These are phyloP conservation scores for Clonostachys sp. DNA, from an alignment of 2,329 filamentous ascomycete species.

Conservation along the genomic window DNA sequence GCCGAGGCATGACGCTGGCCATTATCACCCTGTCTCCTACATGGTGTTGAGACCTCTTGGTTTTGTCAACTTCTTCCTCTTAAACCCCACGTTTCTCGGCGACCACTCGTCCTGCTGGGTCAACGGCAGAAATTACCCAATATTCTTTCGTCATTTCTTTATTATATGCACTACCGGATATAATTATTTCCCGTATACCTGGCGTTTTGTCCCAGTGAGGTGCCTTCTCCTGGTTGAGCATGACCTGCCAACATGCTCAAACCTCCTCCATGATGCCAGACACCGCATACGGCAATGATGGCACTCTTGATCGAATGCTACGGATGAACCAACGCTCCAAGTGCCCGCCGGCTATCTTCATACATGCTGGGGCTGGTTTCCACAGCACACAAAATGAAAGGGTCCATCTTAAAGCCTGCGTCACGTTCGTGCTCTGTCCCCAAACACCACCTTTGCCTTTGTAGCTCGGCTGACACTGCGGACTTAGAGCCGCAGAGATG, in stretches of 20 bases:
- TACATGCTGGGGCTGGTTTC: constrained; percentile 93
- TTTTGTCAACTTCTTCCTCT: too few species aligned
- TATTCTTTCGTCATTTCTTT: too few species aligned
- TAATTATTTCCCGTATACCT: too few species aligned
- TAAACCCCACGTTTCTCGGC: too few species aligned
- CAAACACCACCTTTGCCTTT: background rate
- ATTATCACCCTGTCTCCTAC: too few species aligned
- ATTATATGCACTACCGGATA: too few species aligned
- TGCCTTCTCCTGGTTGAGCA: constrained; percentile 11
- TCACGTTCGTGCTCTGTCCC: constrained; percentile 58
- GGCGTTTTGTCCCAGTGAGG: background rate
- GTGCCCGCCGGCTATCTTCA: constrained; percentile 71
- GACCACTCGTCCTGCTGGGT: too few species aligned
- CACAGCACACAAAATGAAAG: constrained; percentile 85
- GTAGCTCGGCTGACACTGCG: constrained; percentile 1
- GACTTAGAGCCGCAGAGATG: constrained; percentile 70
- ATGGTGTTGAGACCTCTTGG: too few species aligned
- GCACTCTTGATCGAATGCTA: constrained; percentile 31
- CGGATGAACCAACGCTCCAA: constrained; percentile 26
- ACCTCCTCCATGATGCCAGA: constrained; percentile 37
- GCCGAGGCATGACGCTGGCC: too few species aligned
- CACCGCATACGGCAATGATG: constrained; percentile 37
- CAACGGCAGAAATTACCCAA: too few species aligned
- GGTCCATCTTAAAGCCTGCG: constrained; percentile 80
- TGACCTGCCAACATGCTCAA: constrained; percentile 20